phyloP scores from a whole-genome alignment of 1,284 basidiomycete genomes.

The Apiotrichum sp. region DNA sequence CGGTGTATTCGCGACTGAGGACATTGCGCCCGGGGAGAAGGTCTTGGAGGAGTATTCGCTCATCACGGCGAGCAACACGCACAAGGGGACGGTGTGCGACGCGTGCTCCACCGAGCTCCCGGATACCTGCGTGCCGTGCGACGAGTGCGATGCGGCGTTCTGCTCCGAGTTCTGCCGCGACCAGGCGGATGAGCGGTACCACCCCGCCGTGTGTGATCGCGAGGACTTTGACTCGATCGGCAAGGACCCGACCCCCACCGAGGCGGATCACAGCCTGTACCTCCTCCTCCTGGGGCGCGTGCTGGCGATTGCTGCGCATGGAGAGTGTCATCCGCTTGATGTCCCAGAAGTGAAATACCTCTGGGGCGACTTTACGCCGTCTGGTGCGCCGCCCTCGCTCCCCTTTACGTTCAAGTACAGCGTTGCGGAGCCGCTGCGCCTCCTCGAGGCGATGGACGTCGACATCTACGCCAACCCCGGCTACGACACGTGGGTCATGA shows the following conservation, averaged over 20 bases:
- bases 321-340: slow-evolving; percentile 9
- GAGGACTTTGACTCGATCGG: slow-evolving; percentile 12
- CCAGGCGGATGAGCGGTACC: slow-evolving; percentile 11
- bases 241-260: slow-evolving; percentile 8
- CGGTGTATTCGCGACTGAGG: slow-evolving; percentile 14
- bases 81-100: slow-evolving; percentile 14
- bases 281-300: slow-evolving; percentile 13
- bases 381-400: slow-evolving; percentile 1
- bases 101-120: slow-evolving; percentile 11
- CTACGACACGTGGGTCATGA: slow-evolving; percentile 14
- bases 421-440: slow-evolving; percentile 11
- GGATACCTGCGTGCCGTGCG: slow-evolving; percentile 5
- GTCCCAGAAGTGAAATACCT: slow-evolving; percentile 15
- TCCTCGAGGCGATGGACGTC: slow-evolving; percentile 14
- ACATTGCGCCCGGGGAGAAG: slow-evolving; percentile 15
- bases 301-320: slow-evolving; percentile 11
- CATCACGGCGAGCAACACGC: slow-evolving; percentile 13
- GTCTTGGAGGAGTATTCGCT: slow-evolving; percentile 14
- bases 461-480: slow-evolving; percentile 10
- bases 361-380: slow-evolving; percentile 13
- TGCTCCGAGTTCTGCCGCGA: slow-evolving; percentile 10
- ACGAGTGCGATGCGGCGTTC: slow-evolving; percentile 13
- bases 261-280: slow-evolving; percentile 12
- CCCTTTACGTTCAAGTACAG: slow-evolving; percentile 16
- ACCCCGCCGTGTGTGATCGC: slow-evolving; percentile 13